Evolutionary conservation across 2,329 filamentous ascomycete genomes (phyloP).

Genomic region (Aspergillus sp.): DNA sequence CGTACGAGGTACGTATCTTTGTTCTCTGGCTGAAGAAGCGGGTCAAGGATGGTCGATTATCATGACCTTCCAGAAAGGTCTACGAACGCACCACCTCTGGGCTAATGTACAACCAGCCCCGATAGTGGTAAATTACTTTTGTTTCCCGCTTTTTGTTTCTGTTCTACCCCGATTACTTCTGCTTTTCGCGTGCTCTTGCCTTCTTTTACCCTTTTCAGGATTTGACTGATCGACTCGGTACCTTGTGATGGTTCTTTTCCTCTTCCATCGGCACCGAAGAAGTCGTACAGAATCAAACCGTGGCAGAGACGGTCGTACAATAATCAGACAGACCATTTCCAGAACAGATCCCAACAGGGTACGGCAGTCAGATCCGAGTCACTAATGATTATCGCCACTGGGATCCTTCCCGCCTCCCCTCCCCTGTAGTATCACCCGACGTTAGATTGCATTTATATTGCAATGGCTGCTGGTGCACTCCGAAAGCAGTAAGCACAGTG

Average conservation of each 20-base stretch:
- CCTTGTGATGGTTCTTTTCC: not conserved
- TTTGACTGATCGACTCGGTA: not conserved
- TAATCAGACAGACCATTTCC: not conserved
- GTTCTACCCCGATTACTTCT: not conserved
- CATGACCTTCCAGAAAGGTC: conserved; percentile 4
- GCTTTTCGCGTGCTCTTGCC: not conserved
- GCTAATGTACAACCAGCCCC: not conserved
- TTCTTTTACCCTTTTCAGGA: not conserved
- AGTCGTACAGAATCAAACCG: not conserved
- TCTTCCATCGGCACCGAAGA: not conserved
- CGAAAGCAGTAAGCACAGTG: not conserved
- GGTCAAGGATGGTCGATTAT: conserved; percentile 1
- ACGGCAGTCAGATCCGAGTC: conserved; percentile 9
- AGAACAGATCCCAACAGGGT: conserved; percentile 3
- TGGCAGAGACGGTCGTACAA: not conserved
- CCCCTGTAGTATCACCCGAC: conserved; percentile 2
- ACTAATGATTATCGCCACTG: conserved; percentile 10
- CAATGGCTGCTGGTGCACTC: not conserved
- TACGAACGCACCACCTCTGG: not conserved
- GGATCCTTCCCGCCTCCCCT: conserved; percentile 11
- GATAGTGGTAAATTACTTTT: not conserved
- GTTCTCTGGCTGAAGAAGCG: not conserved
- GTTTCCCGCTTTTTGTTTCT: not conserved
- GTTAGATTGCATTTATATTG: not conserved
- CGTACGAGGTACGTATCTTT: too few species aligned